A percentile compares a stretch with the other conserved stretches of the same genome.
Conservation (phyloP, 2,329 filamentous ascomycete genomes). For the Volutella citrinella region DNA sequence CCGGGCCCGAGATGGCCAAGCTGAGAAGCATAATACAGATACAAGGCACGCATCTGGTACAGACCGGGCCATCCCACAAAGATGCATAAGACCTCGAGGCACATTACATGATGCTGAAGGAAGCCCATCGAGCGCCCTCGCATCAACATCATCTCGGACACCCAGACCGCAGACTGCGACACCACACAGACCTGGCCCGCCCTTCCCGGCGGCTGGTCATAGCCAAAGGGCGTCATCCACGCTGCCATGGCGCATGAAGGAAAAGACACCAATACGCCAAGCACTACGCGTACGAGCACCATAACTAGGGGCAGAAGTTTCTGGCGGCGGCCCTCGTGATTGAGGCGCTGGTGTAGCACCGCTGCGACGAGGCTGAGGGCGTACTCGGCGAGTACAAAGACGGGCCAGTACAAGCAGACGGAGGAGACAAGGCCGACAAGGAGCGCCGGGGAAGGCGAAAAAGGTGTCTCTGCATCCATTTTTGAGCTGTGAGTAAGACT, state of each 20-base stretch:
- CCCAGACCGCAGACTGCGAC: conserved; percentile 22
- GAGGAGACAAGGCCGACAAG: conserved; percentile 16
- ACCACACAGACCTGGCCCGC: conserved; percentile 21
- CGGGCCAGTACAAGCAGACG: conserved; percentile 19
- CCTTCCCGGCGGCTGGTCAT: conserved; percentile 14
- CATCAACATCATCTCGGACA: conserved; percentile 15
- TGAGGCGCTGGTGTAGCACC: conserved; percentile 10
- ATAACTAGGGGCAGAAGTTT: conserved; percentile 16
- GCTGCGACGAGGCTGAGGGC: conserved; percentile 12
- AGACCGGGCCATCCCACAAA: conserved; percentile 17
- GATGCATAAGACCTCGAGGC: conserved; percentile 19
- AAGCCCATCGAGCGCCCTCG: conserved; percentile 16
- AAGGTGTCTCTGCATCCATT: no score
- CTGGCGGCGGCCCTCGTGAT: conserved; percentile 9
- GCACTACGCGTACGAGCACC: conserved; percentile 18
- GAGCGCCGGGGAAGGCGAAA: conserved; percentile 9
- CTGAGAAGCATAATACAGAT: conserved; percentile 23
- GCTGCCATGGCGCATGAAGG: conserved; percentile 18
- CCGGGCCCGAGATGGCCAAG: conserved; percentile 20
- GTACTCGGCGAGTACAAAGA: conserved; percentile 10
- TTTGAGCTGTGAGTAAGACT: no score
- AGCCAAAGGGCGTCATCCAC: conserved; percentile 18
- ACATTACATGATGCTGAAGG: conserved; percentile 23
- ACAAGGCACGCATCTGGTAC: conserved; percentile 25
- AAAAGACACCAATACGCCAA: conserved; percentile 24